phyloP scores from a whole-genome alignment of 768 basidiomycete genomes.

The Agrocybe praecox region DNA sequence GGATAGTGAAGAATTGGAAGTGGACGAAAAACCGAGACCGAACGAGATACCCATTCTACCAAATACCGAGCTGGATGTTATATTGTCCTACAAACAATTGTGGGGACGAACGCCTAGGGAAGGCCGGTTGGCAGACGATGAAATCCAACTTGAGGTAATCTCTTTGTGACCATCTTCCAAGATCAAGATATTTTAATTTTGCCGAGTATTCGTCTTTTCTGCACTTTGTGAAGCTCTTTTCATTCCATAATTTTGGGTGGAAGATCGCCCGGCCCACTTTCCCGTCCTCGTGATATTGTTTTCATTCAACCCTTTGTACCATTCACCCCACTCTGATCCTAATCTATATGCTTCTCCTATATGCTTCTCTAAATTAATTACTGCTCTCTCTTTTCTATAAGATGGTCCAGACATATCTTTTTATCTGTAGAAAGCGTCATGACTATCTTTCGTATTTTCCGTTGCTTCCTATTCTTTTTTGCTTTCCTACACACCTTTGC shows the following conservation, averaged over 20 bases:
- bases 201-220: background rate
- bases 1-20: conserved; percentile 12
- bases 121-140: conserved; percentile 14
- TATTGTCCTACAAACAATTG: conserved; percentile 13
- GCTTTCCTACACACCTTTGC: background rate
- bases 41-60: conserved; percentile 6
- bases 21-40: background rate
- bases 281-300: conserved; percentile 5
- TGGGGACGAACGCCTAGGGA: conserved; percentile 15
- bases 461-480: background rate
- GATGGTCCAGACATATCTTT: background rate
- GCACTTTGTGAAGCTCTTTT: background rate
- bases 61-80: conserved; percentile 10
- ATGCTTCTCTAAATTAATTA: background rate
- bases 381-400: background rate
- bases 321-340: background rate
- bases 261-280: conserved; percentile 5
- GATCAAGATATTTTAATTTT: too few relatives aligned
- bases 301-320: background rate
- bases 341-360: background rate
- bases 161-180: conserved; percentile 9
- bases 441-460: background rate
- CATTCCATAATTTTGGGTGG: background rate
- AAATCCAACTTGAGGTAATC: conserved; percentile 10
- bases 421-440: background rate